Evolutionary conservation across 73 alveolate genomes (phyloP).

Genomic region (Uronychia setigera): DNA sequence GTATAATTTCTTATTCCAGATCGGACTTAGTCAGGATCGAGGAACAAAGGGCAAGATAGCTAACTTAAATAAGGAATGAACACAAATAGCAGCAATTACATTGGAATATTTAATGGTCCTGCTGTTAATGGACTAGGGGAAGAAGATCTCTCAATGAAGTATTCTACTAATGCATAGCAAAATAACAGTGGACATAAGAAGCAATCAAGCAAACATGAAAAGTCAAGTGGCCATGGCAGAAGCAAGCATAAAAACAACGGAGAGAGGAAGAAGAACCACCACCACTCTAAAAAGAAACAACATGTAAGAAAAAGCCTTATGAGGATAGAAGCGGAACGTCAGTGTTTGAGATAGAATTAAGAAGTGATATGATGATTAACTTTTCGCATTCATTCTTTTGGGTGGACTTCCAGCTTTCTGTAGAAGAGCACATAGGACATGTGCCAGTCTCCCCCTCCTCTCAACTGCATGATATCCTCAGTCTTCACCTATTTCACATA

Average conservation of each 20-base stretch:
- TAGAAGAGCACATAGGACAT: conserved; percentile 95
- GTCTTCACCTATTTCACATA: conserved; percentile 86
- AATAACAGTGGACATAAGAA: neutral
- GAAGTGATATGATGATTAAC: too few species aligned
- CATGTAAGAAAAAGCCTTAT: neutral
- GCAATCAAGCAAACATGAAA: neutral
- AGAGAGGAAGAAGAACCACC: conserved; percentile 2
- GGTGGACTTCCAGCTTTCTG: conserved; percentile 88
- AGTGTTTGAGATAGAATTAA: neutral
- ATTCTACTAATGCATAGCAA: neutral
- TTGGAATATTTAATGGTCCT: neutral
- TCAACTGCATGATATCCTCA: conserved; percentile 91
- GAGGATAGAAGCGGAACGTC: neutral
- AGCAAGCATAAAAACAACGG: neutral
- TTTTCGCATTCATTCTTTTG: neutral
- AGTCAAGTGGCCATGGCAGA: neutral
- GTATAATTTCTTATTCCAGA: neutral
- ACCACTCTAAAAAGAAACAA: neutral
- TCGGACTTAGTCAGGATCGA: neutral
- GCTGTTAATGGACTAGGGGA: too few species aligned
- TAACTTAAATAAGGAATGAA: too few species aligned
- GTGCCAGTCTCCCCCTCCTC: conserved; percentile 99
- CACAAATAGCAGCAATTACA: neutral
- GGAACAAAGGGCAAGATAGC: neutral
- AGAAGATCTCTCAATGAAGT: neutral